Base-by-base conservation (phyloP, 305 asterid species). In the Solanum chacoense region DNA sequence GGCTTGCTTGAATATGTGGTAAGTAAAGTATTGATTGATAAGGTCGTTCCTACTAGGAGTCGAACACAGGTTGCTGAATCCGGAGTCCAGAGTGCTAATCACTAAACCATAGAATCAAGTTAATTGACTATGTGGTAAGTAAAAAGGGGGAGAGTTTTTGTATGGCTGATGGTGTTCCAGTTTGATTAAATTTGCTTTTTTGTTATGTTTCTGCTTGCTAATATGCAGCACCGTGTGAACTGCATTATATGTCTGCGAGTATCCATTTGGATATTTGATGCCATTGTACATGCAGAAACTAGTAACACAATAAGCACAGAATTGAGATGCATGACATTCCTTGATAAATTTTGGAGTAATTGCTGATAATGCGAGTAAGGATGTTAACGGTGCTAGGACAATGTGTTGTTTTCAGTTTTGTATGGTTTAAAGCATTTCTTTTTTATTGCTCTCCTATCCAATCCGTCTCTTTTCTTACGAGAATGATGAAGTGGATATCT, bases 81-180 rank as follows among this genome's bases (percentile, higher is more conserved):
- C 97, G 94, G 94, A 95, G 97, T 96, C 98, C 98, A 95, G 95
- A 95, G 98, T 97, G 97, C 99, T 95, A 97, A 96, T 97, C 98
- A 95, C 98, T 95, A 96, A 96, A 96, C 97, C 97, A 93, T 95
- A 93, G 97, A 96, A 95, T 95, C 98, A 3, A 38, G 34, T 79
- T 79, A 8, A 26, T 12, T 2, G 40, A 36, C 32, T 31, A 31
- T 31, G 32, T 31, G 32, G 32, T 31, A 31, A 31, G 32, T 31
- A 31, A 31, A 31, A 31, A 31, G 32, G 32, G 32, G 32, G 32
- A 31, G 32, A 31, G 32, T 31, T 31, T 31, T 31, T 31, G 32
- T 31, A 31, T 31, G 32, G 32, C 32, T 31, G 32, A 31, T 31
- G 32, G 34, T 31, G 34, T 31, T 31, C 34, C 32, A 3, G 32